Percentiles rank a stretch among this genome's conserved stretches.
Evolutionary conservation across 1,284 basidiomycete species (phyloP).

Genomic region (Puccinia polysora): DNA sequence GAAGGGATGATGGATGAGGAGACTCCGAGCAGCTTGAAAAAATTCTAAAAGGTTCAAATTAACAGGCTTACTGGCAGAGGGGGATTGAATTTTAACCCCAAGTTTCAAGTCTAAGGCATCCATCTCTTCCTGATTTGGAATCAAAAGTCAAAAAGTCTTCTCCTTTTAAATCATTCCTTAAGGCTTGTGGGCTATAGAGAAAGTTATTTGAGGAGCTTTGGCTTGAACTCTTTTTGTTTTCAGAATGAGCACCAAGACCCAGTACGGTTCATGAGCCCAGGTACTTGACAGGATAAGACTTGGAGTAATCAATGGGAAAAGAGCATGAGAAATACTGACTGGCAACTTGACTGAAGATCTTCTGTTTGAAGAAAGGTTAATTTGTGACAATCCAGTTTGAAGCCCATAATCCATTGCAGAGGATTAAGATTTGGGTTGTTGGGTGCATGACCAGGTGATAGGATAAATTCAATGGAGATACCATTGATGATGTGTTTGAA

Average conservation of each 20-base stretch:
- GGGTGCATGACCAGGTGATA: neutral
- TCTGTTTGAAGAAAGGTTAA: conserved; percentile 18
- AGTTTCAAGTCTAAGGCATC: conserved; percentile 13
- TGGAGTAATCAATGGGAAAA: neutral
- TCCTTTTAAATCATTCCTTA: conserved; percentile 4
- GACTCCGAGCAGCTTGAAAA: neutral
- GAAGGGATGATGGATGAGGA: neutral
- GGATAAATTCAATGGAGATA: neutral
- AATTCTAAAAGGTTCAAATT: neutral
- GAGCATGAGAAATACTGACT: conserved; percentile 1
- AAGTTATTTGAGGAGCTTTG: neutral
- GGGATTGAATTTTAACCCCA: conserved; percentile 17
- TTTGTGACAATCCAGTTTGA: neutral
- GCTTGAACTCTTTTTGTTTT: neutral
- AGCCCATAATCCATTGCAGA: conserved; percentile 10
- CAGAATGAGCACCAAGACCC: too few relatives aligned
- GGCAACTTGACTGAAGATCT: conserved; percentile 16
- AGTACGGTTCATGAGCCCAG: neutral
- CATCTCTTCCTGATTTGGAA: conserved; percentile 1
- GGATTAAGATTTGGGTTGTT: neutral
- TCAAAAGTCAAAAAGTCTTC: neutral
- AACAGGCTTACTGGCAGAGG: conserved; percentile 7
- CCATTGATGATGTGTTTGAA: neutral
- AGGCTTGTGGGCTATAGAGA: neutral
- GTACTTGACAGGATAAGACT: neutral